Conservation (phyloP, 352 stramenopile species). For the Phytophthora nicotianae region DNA sequence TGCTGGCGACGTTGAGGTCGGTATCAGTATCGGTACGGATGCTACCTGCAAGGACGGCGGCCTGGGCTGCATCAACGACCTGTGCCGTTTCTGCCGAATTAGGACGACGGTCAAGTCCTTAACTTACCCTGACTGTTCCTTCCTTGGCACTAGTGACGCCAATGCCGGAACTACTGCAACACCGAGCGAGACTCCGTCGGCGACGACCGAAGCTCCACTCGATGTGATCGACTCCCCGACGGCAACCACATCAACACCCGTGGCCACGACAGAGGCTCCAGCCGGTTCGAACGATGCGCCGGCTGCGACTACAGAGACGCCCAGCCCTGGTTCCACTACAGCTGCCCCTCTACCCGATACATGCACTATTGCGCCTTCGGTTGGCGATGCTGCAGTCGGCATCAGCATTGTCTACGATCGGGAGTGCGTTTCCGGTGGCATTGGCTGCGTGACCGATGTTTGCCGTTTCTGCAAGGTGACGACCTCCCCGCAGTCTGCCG, state of each 20-base stretch:
- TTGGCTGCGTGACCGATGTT: constrained; percentile 42
- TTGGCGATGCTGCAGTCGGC: constrained; percentile 35
- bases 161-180: not conserved
- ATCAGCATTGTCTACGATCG: constrained; percentile 39
- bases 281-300: constrained; percentile 8
- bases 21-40: constrained; percentile 36
- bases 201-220: not conserved
- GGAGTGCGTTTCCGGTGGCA: constrained; percentile 32
- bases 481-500: constrained; percentile 29
- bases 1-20: constrained; percentile 25
- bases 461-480: constrained; percentile 52
- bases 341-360: constrained; percentile 2
- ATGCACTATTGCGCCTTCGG: constrained; percentile 24
- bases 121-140: constrained; percentile 17
- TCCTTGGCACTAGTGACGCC: constrained; percentile 12
- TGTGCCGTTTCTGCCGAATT: constrained; percentile 36
- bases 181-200: constrained; percentile 7
- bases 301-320: not conserved
- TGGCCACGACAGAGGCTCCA: constrained; percentile 11
- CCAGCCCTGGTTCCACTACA: constrained; percentile 6
- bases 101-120: constrained; percentile 25
- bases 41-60: constrained; percentile 27
- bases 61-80: constrained; percentile 34
- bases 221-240: constrained; percentile 1
- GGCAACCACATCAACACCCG: constrained; percentile 8